phyloP scores from a whole-genome alignment of 2,329 filamentous ascomycete genomes.

The Zymoseptoria passerinii region DNA sequence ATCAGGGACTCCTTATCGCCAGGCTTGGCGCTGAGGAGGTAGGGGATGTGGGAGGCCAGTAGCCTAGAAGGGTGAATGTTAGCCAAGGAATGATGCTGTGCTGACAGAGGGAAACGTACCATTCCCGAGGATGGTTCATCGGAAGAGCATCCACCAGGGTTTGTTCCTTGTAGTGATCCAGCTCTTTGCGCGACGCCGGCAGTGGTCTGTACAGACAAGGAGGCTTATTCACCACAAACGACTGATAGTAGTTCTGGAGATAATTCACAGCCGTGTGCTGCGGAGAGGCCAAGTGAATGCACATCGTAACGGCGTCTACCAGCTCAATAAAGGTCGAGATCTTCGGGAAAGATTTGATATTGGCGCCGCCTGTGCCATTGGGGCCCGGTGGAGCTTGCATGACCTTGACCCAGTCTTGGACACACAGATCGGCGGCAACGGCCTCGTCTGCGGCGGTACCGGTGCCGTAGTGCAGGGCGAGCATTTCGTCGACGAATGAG shows the following conservation, averaged over 20 bases:
- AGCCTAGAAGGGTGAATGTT: conserved; percentile 16
- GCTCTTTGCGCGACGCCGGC: conserved; percentile 15
- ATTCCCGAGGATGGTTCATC: conserved; percentile 36
- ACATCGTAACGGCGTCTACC: conserved; percentile 43
- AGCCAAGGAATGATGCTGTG: neutral
- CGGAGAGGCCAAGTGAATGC: conserved; percentile 45
- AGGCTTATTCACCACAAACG: conserved; percentile 42
- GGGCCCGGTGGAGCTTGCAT: conserved; percentile 22
- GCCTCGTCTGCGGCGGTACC: conserved; percentile 29
- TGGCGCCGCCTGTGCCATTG: conserved; percentile 26
- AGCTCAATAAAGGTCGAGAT: conserved; percentile 37
- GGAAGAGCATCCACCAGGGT: conserved; percentile 37
- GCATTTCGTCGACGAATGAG: conserved; percentile 32
- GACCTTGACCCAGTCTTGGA: conserved; percentile 37
- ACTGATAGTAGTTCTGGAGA: conserved; percentile 44
- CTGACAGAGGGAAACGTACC: conserved; percentile 20
- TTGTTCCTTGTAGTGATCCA: conserved; percentile 16
- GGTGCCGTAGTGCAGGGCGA: conserved; percentile 7
- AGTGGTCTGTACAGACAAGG: conserved; percentile 31
- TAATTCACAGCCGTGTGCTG: conserved; percentile 47
- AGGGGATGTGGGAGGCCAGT: conserved; percentile 39
- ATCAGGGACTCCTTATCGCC: conserved; percentile 14
- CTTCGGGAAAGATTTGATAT: conserved; percentile 37
- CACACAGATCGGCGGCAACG: conserved; percentile 26
- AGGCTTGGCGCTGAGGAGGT: conserved; percentile 25